Base-by-base conservation (phyloP, 2,329 filamentous ascomycete species). In the Chrysoporthe cubensis region DNA sequence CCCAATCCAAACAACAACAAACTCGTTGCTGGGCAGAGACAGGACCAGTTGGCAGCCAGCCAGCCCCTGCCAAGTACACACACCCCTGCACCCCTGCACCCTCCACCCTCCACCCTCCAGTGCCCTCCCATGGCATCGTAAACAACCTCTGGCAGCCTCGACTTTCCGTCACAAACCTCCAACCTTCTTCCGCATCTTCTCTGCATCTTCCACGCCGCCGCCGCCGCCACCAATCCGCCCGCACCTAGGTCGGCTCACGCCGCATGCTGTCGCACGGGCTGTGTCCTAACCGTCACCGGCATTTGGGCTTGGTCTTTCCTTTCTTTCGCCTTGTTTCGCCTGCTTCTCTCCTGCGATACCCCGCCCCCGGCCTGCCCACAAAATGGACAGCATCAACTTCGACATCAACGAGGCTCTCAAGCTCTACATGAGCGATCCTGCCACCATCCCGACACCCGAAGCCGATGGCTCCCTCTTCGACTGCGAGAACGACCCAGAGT, bases 371-470 rank as follows among this genome's bases (percentile, higher is more conserved):
- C 59, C 73, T 71, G 68, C 73, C 75, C 76, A 73, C 78, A 79
- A 71, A 78, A 91, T 91, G 89, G 91, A 84, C 76, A 91, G 91
- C 83, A 87, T 94, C 78, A 87, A 90, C 76, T 99, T 99, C 82
- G 93, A 98, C 79, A 93, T 99, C 80, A 97, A 97, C 79, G 91
- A 97, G 83, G 93, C 94, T 72, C 91, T 98, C 79, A 97, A 97
- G 85, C 88, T 93, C 78, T 99, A 97, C 81, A 92, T 97, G 87
- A 96, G 93, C 81, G 95, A 98, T 78, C 95, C 96, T 9, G 84
- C 89, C 58, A 87, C 88, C 50, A 91, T 98, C 66, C 84, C 91
- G 8, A 97, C 94, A 2, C 90, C 92, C 56, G 95, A 98, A 78
- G 96, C 94, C 66, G 91, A 96, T 73, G 80, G 89, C 57, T 88